Conservation (phyloP, 441 rosid genomes). For the Gossypium davidsonii region DNA sequence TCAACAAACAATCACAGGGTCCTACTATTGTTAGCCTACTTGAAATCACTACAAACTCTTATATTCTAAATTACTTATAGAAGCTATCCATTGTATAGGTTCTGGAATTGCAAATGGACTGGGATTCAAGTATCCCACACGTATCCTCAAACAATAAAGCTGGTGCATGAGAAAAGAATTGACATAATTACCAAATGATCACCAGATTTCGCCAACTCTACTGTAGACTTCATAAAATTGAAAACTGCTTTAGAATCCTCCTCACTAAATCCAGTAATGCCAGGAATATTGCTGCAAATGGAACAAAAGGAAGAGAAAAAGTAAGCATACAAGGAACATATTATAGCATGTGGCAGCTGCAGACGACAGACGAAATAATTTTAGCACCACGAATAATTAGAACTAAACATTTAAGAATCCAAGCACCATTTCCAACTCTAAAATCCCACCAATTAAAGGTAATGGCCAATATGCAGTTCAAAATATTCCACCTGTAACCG, state of each 20-base stretch:
- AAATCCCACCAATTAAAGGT: not conserved
- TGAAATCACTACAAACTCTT: not conserved
- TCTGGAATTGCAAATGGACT: not conserved
- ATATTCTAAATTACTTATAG: not conserved
- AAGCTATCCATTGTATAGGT: not conserved
- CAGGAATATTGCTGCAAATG: conserved; percentile 64
- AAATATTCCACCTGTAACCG: not conserved
- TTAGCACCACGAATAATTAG: not conserved
- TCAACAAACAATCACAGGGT: not conserved
- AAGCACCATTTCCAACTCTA: not conserved
- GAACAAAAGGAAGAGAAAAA: not conserved
- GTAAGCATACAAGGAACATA: not conserved
- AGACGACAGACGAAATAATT: not conserved
- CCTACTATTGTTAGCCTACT: not conserved
- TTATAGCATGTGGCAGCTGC: not conserved
- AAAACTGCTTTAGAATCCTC: conserved; percentile 35
- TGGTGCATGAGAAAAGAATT: conserved; percentile 8
- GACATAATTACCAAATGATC: conserved; percentile 46
- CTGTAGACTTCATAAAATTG: conserved; percentile 39
- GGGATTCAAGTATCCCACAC: not conserved
- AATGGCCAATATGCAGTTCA: not conserved
- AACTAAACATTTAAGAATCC: not conserved
- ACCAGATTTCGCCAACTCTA: conserved; percentile 57
- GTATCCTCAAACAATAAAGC: not conserved
- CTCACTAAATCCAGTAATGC: conserved; percentile 70